Percentiles rank a stretch among this genome's conserved stretches.
Evolutionary conservation across 2,329 filamentous ascomycete species (phyloP).

Genomic region (Talaromyces rugulosus): DNA sequence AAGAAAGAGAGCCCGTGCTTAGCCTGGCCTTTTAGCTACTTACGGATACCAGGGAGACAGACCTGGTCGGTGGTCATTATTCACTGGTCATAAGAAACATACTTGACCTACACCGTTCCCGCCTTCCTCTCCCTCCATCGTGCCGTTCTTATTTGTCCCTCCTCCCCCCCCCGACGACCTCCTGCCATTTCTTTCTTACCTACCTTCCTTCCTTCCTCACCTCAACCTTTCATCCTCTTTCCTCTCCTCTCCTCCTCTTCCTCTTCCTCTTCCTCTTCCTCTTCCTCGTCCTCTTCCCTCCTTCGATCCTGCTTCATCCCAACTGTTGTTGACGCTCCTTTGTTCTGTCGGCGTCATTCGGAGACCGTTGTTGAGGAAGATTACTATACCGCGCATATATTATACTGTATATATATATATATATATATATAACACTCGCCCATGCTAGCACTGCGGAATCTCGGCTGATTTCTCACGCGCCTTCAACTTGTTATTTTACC

Average conservation of each 20-base stretch:
- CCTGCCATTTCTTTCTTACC: not conserved
- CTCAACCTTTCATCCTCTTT: not conserved
- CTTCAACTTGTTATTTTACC: not conserved
- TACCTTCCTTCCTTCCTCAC: not conserved
- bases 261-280: not conserved
- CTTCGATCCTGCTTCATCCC: not conserved
- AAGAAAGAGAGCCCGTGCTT: not conserved
- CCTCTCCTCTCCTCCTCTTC: not conserved
- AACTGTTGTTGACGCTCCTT: not conserved
- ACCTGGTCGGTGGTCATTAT: no score
- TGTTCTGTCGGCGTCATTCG: not conserved
- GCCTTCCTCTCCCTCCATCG: not conserved
- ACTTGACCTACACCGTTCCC: not conserved
- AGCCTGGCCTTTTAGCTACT: no score
- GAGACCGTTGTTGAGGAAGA: not conserved
- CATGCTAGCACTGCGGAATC: not conserved
- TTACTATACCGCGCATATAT: not conserved
- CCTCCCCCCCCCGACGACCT: not conserved
- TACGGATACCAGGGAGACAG: no score
- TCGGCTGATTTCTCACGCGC: not conserved
- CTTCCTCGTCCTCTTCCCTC: not conserved
- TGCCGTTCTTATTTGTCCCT: not conserved
- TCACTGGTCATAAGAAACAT: not conserved
- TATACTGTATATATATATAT: not conserved
- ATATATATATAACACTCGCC: not conserved